These are phyloP conservation scores for Microcos paniculata DNA, from an alignment of 345 rosid species.

Conservation along the genomic window DNA sequence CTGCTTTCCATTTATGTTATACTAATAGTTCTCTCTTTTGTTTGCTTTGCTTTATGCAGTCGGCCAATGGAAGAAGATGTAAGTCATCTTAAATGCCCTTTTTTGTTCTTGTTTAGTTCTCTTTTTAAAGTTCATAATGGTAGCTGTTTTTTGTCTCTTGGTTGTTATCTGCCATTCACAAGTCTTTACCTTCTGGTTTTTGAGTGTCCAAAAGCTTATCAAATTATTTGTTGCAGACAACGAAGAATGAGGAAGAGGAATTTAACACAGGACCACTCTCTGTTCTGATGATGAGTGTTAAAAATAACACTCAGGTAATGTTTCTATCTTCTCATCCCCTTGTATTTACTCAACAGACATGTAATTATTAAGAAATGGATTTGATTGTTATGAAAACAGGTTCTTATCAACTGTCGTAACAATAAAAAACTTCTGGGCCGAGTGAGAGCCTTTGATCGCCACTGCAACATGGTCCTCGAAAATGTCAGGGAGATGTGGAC, in stretches of 20 bases:
- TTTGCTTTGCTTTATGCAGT: constrained; percentile 33
- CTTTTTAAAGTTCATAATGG: not conserved
- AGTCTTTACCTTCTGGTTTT: not conserved
- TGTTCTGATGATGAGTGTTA: constrained; percentile 96
- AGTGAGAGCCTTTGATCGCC: constrained; percentile 94
- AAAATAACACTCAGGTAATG: constrained; percentile 89
- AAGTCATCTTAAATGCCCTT: constrained; percentile 17
- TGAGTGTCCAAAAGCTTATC: not conserved
- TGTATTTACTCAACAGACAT: not conserved
- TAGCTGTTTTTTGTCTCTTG: not conserved
- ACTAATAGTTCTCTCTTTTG: not conserved
- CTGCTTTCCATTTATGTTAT: not conserved
- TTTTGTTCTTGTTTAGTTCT: not conserved
- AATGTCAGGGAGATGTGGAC: constrained; percentile 99
- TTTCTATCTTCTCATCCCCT: not conserved
- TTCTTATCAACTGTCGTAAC: constrained; percentile 87
- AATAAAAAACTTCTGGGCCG: constrained; percentile 89
- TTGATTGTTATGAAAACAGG: constrained; percentile 34
- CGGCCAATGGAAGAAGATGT: constrained; percentile 81
- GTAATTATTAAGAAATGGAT: not conserved
- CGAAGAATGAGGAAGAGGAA: constrained; percentile 90
- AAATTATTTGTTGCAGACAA: constrained; percentile 26
- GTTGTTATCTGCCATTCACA: not conserved
- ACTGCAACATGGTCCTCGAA: constrained; percentile 99
- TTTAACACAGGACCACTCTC: constrained; percentile 96